Evolutionary conservation across 208 protist species (phyloP), one percentile per base, ranked within the genome.

Genomic region (Crithidia expoeki): DNA sequence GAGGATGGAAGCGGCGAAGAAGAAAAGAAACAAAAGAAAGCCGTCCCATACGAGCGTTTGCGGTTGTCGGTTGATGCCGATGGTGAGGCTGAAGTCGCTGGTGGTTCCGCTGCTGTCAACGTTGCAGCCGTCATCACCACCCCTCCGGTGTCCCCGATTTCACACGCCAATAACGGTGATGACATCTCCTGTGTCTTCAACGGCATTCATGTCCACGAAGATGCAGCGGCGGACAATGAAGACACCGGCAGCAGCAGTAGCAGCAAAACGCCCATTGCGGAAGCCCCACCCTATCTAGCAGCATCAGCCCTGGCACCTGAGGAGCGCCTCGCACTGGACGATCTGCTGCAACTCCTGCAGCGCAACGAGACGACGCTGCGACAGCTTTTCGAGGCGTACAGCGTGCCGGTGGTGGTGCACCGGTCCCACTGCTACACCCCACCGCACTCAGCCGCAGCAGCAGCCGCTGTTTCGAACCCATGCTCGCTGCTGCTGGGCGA

Each of bases 361-460:
- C 56, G 55, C 21, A 95, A 95, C 66, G 90, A 95, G 44, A 36
- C 61, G 5, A 56, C 76, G n/a, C 63, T 95, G 32, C 76, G 71
- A 11, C 76, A 85, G 47, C 78, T 95, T 44, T 95, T 95, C 71
- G 53, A 81, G n/a, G 80, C 78, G 0, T 91, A 85, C 73, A 85
- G 81, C 34, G 73, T 72, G 36, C 74, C 68, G 27, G 65, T 74
- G 40, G 55, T 64, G 23, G 71, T 88, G 53, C 75, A 79, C 38
- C 78, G 83, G 6, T 82, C 79, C 21, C 21, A 55, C 1, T 25
- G 32, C 21, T 85, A 85, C 53, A 30, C 49, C 25, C 56, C 68
- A 0, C 83, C 79, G 32, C 44, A 21, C 9, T 68, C 79, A 1
- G 79, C 74, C 16, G 76, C 79, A 0, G 62, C 63, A 0, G 53